Base-by-base conservation (phyloP, 139 green algal genomes). In the Chlorella sp. region DNA sequence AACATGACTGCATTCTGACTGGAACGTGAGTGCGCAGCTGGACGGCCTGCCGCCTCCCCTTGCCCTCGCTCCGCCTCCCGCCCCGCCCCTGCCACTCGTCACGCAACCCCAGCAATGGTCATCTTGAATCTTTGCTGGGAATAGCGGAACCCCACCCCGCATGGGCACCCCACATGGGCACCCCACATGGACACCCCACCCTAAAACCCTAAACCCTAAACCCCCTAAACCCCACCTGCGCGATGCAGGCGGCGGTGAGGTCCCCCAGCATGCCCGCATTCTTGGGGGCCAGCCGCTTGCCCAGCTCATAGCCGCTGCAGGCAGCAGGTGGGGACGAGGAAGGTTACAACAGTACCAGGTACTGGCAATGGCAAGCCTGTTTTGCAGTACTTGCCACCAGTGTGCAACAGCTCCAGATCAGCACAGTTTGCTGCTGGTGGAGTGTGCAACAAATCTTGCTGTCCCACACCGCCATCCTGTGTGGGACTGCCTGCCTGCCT, bases 1-100 rank as follows among this genome's bases (percentile, higher is more conserved):
- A 34, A 28, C 73, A 2, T 36, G 36, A 39, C 93, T 99, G 96
- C 91, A 98, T n/a, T n/a, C n/a, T n/a, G n/a, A n/a, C n/a, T n/a
- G n/a, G n/a, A n/a, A n/a, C n/a, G n/a, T n/a, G n/a, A n/a, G n/a
- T n/a, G n/a, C n/a, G n/a, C n/a, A n/a, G n/a, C n/a, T n/a, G n/a
- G n/a, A n/a, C n/a, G n/a, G n/a, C n/a, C n/a, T n/a, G n/a, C n/a
- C n/a, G n/a, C n/a, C n/a, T n/a, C n/a, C n/a, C n/a, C n/a, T n/a
- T n/a, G n/a, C n/a, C n/a, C n/a, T n/a, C n/a, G n/a, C n/a, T n/a
- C n/a, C n/a, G n/a, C n/a, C n/a, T n/a, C n/a, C n/a, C n/a, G n/a
- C n/a, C n/a, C n/a, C n/a, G n/a, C n/a, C n/a, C n/a, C n/a, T n/a
- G n/a, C n/a, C n/a, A n/a, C n/a, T n/a, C n/a, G n/a, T n/a, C n/a